Conservation (phyloP, 306 rosid genomes). For the Vigna unguiculata region DNA sequence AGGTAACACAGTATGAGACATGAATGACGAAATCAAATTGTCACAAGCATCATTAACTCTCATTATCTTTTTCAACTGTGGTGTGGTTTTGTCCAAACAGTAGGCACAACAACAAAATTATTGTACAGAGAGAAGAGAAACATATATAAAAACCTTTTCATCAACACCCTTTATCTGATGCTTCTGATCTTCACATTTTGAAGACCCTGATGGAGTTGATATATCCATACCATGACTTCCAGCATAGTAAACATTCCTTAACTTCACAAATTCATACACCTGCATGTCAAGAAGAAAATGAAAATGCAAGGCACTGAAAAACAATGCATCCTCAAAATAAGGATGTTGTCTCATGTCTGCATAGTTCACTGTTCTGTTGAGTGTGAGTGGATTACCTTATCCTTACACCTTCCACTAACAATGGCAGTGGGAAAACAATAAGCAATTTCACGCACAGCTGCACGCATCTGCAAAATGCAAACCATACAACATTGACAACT, state of each 20-base stretch:
- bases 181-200: constrained; percentile 43
- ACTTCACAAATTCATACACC: constrained; percentile 64
- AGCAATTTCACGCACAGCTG: constrained; percentile 54
- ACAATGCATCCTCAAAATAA: neutral
- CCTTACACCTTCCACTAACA: constrained; percentile 58
- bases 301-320: neutral
- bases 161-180: constrained; percentile 51
- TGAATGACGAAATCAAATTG: constrained; percentile 1
- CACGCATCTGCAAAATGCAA: constrained; percentile 57
- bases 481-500: neutral
- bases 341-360: neutral
- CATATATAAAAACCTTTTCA: constrained; percentile 55
- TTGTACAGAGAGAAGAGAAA: neutral
- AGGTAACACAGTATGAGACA: neutral
- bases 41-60: neutral
- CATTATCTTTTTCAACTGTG: neutral
- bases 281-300: constrained; percentile 34
- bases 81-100: neutral
- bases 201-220: constrained; percentile 59
- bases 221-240: constrained; percentile 88
- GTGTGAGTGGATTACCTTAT: constrained; percentile 53
- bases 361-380: neutral
- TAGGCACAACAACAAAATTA: neutral
- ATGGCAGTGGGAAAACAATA: constrained; percentile 61
- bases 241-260: constrained; percentile 60